phyloP scores from a whole-genome alignment of 495 filamentous ascomycete genomes.

The Neurospora sp. region DNA sequence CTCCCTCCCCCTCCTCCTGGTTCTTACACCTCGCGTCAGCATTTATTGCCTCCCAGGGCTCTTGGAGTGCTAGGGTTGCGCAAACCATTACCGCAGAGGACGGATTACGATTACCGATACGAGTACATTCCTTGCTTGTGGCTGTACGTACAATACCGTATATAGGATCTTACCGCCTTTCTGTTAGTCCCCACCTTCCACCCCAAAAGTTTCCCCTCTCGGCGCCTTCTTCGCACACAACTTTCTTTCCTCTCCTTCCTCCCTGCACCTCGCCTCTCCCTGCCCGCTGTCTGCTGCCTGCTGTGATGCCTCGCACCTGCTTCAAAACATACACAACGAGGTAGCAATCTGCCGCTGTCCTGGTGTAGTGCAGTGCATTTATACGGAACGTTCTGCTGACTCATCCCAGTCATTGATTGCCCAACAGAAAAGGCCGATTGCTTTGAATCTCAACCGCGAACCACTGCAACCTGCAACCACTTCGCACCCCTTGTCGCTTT shows the following conservation, averaged over 20 bases:
- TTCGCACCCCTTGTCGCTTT: background rate
- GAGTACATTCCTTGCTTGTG: background rate
- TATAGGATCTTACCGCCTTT: background rate
- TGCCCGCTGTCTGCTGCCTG: background rate
- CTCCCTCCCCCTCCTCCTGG: background rate
- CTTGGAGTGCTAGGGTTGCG: background rate
- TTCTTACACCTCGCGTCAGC: background rate
- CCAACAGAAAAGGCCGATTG: background rate
- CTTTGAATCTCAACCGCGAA: background rate
- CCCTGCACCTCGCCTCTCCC: background rate
- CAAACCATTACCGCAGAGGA: background rate
- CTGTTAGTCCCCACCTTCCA: background rate
- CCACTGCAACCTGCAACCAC: background rate
- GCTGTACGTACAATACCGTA: background rate
- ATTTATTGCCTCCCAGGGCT: background rate
- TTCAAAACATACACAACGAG: background rate
- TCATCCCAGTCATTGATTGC: background rate
- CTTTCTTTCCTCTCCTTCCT: background rate
- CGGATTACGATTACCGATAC: background rate
- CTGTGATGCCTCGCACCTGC: background rate
- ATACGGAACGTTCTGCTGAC: background rate
- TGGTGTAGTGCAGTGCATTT: background rate
- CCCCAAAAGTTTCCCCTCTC: background rate
- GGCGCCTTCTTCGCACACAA: background rate
- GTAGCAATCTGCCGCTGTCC: background rate